Evolutionary conservation across 2,329 filamentous ascomycete genomes (phyloP).

Genomic region (Paramyrothecium roridum): DNA sequence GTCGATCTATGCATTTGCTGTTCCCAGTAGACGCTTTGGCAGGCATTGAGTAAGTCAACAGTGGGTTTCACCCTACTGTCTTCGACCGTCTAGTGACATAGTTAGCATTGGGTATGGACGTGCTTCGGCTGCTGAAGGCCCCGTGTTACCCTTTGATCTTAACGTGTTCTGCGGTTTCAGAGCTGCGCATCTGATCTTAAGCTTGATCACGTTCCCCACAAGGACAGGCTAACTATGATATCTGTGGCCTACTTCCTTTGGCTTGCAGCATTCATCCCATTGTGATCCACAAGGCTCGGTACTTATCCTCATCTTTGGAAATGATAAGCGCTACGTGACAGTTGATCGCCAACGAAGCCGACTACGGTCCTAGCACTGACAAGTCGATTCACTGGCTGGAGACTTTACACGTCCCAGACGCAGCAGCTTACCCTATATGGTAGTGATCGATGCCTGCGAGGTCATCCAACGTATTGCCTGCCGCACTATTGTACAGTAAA

Average conservation of each 20-base stretch:
- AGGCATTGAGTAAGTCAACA: too few relatives aligned
- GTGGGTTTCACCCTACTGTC: too few relatives aligned
- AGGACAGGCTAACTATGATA: neutral
- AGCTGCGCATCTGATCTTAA: neutral
- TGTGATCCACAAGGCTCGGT: neutral
- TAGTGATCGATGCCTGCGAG: neutral
- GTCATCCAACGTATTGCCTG: neutral
- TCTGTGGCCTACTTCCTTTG: too few relatives aligned
- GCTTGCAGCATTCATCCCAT: neutral
- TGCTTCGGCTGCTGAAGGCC: too few relatives aligned
- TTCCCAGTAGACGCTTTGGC: too few relatives aligned
- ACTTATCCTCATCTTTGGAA: neutral
- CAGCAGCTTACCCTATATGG: neutral
- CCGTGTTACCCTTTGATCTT: too few relatives aligned
- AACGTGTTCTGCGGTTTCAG: neutral
- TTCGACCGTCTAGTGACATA: too few relatives aligned
- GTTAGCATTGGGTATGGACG: too few relatives aligned
- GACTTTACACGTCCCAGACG: neutral
- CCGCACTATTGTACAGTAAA: neutral
- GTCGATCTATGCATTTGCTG: too few relatives aligned
- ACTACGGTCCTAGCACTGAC: neutral
- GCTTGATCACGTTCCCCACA: neutral
- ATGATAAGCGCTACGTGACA: neutral
- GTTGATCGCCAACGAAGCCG: neutral
- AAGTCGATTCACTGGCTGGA: too few relatives aligned